Evolutionary conservation across 345 rosid species (phyloP), one percentile per base, ranked within the genome.

Genomic region (Noccaea caerulescens): DNA sequence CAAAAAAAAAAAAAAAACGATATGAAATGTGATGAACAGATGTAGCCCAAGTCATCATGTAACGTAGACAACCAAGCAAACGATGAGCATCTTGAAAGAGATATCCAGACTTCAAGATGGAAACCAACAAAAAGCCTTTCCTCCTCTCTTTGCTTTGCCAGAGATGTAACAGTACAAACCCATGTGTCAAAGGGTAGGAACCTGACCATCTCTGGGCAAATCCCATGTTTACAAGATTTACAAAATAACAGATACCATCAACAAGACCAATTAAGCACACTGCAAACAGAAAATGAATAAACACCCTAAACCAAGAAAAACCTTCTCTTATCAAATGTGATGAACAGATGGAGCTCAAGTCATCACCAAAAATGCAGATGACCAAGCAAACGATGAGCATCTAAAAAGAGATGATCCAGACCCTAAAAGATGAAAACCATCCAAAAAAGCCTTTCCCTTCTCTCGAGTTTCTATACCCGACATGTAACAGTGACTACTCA

Each of bases 131-230:
- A 39, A 63, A 43, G 43, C 37, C 76, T 67, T 68, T 66, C 72
- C 44, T 39, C 67, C 81, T 60, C 42, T 63, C 43, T 32, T 72
- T 67, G 9, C 42, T 79, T 69, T 84, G 25, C 84, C 83, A 81
- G 82, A 74, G 81, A 78, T 76, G 83, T 80, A 83, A 83, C 84
- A 76, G 81, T 72, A 34, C 43, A 42, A 67, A 82, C 78, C 75
- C 70, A 59, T 3, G 57, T 2, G n/a, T 61, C 2, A 16, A 70
- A 68, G 13, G 62, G 80, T 54, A 63, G 80, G 58, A 43, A 82
- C 82, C 81, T 80, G 81, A 79, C 85, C 70, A 71, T 71, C 77
- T 69, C 78, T 80, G 82, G 60, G 4, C 7, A 73, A 38, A 39
- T 38, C 8, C 3, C 14, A 6, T n/a, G 2, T 27, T 14, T 6